Conservation (phyloP, 1,139 yeast genomes). For the Wickerhamomyces sp. region DNA sequence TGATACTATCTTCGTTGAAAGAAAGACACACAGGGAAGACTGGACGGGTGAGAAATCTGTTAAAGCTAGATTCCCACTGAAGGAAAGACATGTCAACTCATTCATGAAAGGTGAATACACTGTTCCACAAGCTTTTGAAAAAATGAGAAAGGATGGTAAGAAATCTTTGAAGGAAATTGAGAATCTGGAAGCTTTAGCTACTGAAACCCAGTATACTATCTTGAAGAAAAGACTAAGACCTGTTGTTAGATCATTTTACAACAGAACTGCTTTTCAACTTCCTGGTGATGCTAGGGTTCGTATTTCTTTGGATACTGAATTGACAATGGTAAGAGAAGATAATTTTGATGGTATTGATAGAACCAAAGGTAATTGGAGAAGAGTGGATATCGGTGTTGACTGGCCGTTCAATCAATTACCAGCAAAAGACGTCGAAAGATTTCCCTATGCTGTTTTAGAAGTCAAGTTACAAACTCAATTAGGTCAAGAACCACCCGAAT, state of each 20-base stretch:
- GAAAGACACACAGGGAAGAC: conserved; percentile 97
- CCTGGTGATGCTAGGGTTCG: conserved; percentile 99
- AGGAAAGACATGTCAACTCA: conserved; percentile 84
- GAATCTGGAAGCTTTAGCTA: conserved; percentile 83
- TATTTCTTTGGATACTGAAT: conserved; percentile 93
- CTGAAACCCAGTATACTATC: conserved; percentile 87
- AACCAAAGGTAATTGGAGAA: conserved; percentile 92
- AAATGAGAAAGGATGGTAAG: conserved; percentile 88
- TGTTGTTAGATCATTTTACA: conserved; percentile 91
- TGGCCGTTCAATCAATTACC: conserved; percentile 88
- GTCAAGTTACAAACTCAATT: conserved; percentile 95
- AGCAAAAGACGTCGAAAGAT: conserved; percentile 80
- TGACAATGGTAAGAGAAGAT: conserved; percentile 95
- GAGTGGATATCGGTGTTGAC: conserved; percentile 97
- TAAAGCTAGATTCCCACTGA: conserved; percentile 89
- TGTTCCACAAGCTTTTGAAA: conserved; percentile 85
- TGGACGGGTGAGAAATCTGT: conserved; percentile 99
- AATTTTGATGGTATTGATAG: conserved; percentile 91
- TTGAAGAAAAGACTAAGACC: conserved; percentile 84
- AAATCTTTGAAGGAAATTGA: conserved; percentile 85
- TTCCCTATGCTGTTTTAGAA: conserved; percentile 96
- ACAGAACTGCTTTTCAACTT: conserved; percentile 96
- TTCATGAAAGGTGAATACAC: conserved; percentile 81
- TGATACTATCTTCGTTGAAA: conserved; percentile 89
- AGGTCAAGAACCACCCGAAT: conserved; percentile 97